Evolutionary conservation across 495 filamentous ascomycete genomes (phyloP).

Genomic region (Tuber calosporum): DNA sequence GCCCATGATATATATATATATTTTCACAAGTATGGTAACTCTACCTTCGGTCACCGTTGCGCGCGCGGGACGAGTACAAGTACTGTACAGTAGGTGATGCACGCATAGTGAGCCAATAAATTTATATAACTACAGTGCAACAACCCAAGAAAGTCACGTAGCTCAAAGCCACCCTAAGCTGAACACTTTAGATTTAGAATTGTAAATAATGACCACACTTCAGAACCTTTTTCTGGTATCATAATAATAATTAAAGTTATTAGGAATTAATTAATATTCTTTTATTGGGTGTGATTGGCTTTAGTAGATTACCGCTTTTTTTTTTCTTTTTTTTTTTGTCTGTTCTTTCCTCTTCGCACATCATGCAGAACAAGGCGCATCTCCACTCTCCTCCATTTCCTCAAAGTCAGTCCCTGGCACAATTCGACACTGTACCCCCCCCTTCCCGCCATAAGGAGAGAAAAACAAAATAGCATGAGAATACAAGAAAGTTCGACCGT

Average conservation of each 20-base stretch:
- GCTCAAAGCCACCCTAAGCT: not conserved
- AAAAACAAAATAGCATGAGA: conserved; percentile 18
- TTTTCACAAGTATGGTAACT: not conserved
- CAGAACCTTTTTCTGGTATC: not conserved
- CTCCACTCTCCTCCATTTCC: not conserved
- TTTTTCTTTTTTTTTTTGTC: not conserved
- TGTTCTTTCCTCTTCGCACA: not conserved
- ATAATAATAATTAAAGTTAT: not conserved
- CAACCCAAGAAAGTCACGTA: no score
- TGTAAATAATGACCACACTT: not conserved
- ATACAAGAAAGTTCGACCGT: conserved; percentile 2
- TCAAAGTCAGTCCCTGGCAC: not conserved
- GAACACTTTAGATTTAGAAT: not conserved
- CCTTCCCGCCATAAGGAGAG: not conserved
- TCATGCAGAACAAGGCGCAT: not conserved
- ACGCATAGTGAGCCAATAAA: no score
- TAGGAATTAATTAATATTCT: conserved; percentile 4
- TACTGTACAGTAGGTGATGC: no score
- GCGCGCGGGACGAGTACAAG: not conserved
- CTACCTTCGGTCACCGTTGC: not conserved
- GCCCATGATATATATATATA: not conserved
- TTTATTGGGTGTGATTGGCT: not conserved
- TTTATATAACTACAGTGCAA: no score
- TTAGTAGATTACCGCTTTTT: not conserved
- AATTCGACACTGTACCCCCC: not conserved